These are phyloP conservation scores for Auricularia sp. DNA, from an alignment of 768 basidiomycete genomes.

Conservation along the genomic window DNA sequence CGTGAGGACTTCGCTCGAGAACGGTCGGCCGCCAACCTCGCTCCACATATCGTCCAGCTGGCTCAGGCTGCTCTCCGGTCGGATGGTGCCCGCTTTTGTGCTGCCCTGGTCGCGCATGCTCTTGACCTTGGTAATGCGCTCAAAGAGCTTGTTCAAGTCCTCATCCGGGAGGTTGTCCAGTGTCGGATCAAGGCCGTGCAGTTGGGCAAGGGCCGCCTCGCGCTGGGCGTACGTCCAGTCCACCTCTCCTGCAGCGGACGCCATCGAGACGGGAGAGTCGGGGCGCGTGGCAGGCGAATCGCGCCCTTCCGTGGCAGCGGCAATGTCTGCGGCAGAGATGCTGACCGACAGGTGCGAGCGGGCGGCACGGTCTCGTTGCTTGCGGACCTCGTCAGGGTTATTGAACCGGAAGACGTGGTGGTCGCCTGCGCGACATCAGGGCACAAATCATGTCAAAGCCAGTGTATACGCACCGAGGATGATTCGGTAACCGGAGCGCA, in stretches of 20 bases:
- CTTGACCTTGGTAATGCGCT: constrained; percentile 90
- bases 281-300: constrained; percentile 49
- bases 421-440: constrained; percentile 47
- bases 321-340: constrained; percentile 57
- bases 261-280: constrained; percentile 57
- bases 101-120: constrained; percentile 62
- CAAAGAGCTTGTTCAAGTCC: constrained; percentile 86
- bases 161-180: constrained; percentile 91
- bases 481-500: constrained; percentile 90
- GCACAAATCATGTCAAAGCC: neutral
- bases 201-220: constrained; percentile 80
- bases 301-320: constrained; percentile 33
- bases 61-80: constrained; percentile 84
- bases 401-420: constrained; percentile 98
- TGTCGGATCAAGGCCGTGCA: constrained; percentile 74
- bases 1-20: constrained; percentile 68
- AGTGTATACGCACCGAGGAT: constrained; percentile 65
- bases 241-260: constrained; percentile 60
- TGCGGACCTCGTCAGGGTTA: constrained; percentile 89
- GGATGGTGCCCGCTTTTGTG: constrained; percentile 46
- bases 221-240: constrained; percentile 98
- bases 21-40: constrained; percentile 59
- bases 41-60: constrained; percentile 86
- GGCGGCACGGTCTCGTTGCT: constrained; percentile 72
- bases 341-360: constrained; percentile 61